Base-by-base conservation (phyloP, 768 basidiomycete genomes). In the Boletales sp. region DNA sequence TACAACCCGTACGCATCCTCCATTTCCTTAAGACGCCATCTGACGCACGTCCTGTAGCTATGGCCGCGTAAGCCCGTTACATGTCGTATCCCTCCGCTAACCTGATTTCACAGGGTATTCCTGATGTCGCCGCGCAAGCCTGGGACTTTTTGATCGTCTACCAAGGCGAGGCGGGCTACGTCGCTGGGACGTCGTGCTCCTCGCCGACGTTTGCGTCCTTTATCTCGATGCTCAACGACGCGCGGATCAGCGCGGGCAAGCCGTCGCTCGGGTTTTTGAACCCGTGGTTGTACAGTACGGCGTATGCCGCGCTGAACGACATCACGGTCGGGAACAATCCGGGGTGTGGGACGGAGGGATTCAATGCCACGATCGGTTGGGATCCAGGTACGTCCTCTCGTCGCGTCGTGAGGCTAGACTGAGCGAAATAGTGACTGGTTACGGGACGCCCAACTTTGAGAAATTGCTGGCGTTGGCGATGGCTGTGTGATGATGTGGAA, bases 91-190 rank as follows among this genome's bases (percentile, higher is more conserved):
- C 49, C 14, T 28, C 12, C 2, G 9, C 14, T 19, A 8, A 15
- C 17, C 10, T 12, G 14, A 15, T 3, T 37, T 13, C 13, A 19
- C 33, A 57, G 82, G 86, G 70, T 11, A 71, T 74, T 57, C 87
- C 86, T 8, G 87, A 89, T 55, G 83, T 88, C 34, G 70, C 85
- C 0, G 84, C 86, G 0, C 84, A 83, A 59, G 72, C 74, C 1
- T 57, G 63, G 37, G 62, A 67, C 33, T 87, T 79, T 73, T 63
- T 68, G 12, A 73, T 86, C 39, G 73, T 73, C 64, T 63, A 74
- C 44, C 46, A 59, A 25, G 81, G 81, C 3, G n/a, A 41, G 6
- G 31, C 69, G 12, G 51, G 50, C 15, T 59, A 64, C 2, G 74
- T 81, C 49, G 76, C 70, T 1, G 87, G 87, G 31, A 90, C 87